phyloP scores from a whole-genome alignment of 2,329 filamentous ascomycete species.

The Trichoderma lentiforme region DNA sequence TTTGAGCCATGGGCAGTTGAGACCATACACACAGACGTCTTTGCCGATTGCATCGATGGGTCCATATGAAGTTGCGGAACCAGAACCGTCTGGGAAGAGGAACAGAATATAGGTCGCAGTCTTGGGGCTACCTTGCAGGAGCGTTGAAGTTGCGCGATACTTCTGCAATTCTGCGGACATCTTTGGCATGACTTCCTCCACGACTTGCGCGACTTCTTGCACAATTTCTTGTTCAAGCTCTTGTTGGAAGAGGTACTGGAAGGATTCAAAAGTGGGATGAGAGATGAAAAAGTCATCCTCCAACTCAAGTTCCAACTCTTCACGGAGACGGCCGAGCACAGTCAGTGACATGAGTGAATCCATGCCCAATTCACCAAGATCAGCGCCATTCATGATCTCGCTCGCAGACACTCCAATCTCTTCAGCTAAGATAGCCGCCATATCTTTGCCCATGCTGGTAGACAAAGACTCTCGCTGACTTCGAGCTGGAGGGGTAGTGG shows the following conservation, averaged over 20 bases:
- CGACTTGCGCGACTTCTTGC: background rate
- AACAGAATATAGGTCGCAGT: conserved; percentile 11
- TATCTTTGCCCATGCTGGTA: background rate
- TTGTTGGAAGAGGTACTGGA: conserved; percentile 38
- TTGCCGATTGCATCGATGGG: conserved; percentile 34
- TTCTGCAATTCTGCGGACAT: background rate
- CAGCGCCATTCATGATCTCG: conserved; percentile 38
- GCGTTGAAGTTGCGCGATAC: conserved; percentile 15
- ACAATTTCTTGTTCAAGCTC: background rate
- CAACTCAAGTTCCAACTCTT: conserved; percentile 55
- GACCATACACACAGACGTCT: conserved; percentile 48
- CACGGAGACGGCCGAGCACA: conserved; percentile 52
- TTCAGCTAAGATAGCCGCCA: conserved; percentile 10
- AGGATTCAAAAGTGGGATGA: conserved; percentile 49
- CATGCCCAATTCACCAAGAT: conserved; percentile 55
- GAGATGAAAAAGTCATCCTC: conserved; percentile 50
- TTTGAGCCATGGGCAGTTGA: conserved; percentile 62
- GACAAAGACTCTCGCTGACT: background rate
- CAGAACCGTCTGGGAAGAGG: conserved; percentile 51
- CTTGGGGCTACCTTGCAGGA: conserved; percentile 10
- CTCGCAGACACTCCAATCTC: conserved; percentile 17
- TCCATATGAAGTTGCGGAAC: conserved; percentile 63
- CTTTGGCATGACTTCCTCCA: background rate
- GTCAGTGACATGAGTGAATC: conserved; percentile 59
- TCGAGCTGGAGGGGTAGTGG: background rate